Conservation (phyloP, 2,329 filamentous ascomycete species). For the Colletotrichum sp. region DNA sequence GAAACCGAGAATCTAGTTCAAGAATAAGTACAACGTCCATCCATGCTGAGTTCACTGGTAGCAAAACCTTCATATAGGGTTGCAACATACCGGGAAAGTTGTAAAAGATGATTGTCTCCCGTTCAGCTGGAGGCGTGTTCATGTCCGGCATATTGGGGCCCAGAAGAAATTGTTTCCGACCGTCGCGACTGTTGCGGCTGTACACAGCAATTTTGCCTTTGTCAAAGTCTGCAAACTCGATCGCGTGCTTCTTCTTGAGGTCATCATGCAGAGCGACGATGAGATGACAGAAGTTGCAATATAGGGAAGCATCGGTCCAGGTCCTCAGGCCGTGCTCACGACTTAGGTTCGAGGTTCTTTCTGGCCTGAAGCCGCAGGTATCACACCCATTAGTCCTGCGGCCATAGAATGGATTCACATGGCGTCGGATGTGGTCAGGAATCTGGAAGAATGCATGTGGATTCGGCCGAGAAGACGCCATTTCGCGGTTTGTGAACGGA, state of each 20-base stretch:
- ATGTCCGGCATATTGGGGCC: neutral
- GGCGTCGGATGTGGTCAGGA: neutral
- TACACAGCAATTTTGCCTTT: neutral
- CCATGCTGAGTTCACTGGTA: rapidly evolving
- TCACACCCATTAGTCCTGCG: neutral
- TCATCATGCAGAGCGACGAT: neutral
- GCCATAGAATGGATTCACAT: neutral
- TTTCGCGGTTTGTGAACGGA: neutral
- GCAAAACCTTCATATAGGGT: rapidly evolving
- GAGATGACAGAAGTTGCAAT: neutral
- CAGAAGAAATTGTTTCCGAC: rapidly evolving
- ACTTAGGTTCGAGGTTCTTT: neutral
- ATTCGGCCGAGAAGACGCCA: neutral
- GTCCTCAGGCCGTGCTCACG: neutral
- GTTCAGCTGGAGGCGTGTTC: neutral
- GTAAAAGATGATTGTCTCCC: neutral
- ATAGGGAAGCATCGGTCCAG: neutral
- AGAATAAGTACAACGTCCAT: neutral
- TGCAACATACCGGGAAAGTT: neutral
- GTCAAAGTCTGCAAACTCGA: neutral
- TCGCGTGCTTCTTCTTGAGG: neutral
- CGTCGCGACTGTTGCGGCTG: neutral
- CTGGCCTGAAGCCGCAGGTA: neutral
- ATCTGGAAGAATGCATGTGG: neutral
- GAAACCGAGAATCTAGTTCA: neutral